phyloP scores from a whole-genome alignment of 352 stramenopile species.

The Elongisporangium prolatum region DNA sequence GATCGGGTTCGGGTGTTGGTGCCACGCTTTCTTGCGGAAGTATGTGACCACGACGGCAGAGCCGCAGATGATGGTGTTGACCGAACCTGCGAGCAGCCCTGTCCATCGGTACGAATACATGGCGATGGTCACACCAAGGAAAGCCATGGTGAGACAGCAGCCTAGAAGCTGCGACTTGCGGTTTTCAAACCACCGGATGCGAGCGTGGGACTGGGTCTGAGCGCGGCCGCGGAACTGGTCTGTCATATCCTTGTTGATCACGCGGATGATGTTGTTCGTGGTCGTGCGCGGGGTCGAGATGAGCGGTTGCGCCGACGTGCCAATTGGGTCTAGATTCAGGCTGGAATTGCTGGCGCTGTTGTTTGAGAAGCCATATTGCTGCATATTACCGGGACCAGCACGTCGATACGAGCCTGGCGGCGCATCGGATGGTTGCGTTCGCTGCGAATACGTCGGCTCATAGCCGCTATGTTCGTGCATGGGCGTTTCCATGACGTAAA shows the following conservation, averaged over 20 bases:
- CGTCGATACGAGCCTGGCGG: conserved; percentile 27
- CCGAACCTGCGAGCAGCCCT: conserved; percentile 79
- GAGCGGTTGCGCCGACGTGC: conserved; percentile 51
- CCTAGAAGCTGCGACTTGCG: conserved; percentile 84
- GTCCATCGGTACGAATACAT: conserved; percentile 89
- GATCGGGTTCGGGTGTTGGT: conserved; percentile 87
- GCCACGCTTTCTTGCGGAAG: conserved; percentile 84
- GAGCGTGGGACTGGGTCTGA: conserved; percentile 60
- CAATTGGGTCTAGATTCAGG: conserved; percentile 20
- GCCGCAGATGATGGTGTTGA: conserved; percentile 85
- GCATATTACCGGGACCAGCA: conserved; percentile 10
- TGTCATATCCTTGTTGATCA: conserved; percentile 90
- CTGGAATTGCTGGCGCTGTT: conserved; percentile 27
- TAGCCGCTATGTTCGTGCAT: conserved; percentile 25
- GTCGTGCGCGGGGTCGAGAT: conserved; percentile 50
- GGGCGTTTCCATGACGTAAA: conserved; percentile 75
- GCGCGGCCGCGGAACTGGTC: conserved; percentile 76
- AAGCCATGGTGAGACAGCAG: conserved; percentile 83
- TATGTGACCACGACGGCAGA: conserved; percentile 86
- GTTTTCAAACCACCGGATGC: conserved; percentile 87
- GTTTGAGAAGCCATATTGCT: conserved; percentile 18
- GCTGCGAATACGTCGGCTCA: conserved; percentile 21
- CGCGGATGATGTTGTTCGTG: conserved; percentile 79
- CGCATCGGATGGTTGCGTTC: conserved; percentile 10
- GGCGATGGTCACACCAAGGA: conserved; percentile 77